phyloP scores from a whole-genome alignment of 192 early-diverging fungal genomes.

The Backusella tuberculispora region DNA sequence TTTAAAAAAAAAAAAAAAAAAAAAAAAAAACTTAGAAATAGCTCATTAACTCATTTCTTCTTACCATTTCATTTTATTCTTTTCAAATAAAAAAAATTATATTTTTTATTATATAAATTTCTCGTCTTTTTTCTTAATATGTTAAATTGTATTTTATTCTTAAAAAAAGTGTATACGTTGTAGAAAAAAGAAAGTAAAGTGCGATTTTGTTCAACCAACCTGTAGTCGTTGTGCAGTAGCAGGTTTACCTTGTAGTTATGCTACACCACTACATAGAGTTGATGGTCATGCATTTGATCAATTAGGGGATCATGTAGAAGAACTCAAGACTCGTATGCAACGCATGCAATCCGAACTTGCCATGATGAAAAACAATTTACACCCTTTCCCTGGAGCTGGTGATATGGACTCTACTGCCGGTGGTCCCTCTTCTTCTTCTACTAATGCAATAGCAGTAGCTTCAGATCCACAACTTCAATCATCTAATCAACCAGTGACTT shows the following conservation, averaged over 20 bases:
- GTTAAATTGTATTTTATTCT: too few species aligned
- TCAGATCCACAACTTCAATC: neutral
- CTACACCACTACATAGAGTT: slow-evolving; percentile 43
- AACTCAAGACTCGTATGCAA: slow-evolving; percentile 47
- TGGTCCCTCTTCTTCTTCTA: neutral
- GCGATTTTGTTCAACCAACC: slow-evolving; percentile 48
- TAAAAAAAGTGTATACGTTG: slow-evolving; percentile 46
- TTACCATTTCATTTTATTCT: too few species aligned
- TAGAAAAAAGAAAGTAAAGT: slow-evolving; percentile 48
- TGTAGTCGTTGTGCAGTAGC: slow-evolving; percentile 45
- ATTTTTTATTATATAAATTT: too few species aligned
- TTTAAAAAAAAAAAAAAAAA: too few species aligned
- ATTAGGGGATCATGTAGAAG: slow-evolving; percentile 48
- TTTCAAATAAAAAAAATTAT: too few species aligned
- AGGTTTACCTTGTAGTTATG: slow-evolving; percentile 47
- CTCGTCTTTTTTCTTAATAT: too few species aligned
- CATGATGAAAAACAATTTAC: slow-evolving; percentile 46
- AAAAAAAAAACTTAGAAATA: too few species aligned
- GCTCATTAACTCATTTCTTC: too few species aligned
- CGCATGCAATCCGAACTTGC: slow-evolving; percentile 46
- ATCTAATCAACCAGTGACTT: slow-evolving; percentile 33
- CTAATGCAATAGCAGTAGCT: neutral
- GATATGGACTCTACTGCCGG: slow-evolving; percentile 7
- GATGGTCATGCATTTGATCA: slow-evolving; percentile 50
- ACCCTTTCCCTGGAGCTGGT: slow-evolving; percentile 32